Base-by-base conservation (phyloP, 768 basidiomycete species). In the Paxillus rubicundulus region DNA sequence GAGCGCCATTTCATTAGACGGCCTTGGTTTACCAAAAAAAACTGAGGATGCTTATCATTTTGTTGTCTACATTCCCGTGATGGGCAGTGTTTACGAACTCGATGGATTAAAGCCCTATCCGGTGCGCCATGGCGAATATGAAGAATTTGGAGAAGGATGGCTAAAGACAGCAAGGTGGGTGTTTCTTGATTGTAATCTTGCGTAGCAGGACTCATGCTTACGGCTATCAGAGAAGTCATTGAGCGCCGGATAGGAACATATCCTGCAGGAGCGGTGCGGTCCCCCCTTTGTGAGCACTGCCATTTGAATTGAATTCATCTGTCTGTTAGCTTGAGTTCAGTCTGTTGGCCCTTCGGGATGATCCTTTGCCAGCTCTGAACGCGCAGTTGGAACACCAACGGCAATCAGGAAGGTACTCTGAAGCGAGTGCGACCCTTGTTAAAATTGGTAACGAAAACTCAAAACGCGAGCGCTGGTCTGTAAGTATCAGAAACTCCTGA, bases 31-130 rank as follows among this genome's bases (percentile, higher is more conserved):
- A 18, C 81, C 81, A 24, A 87, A 76, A 59, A 83, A 74, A 60
- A 71, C 72, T 4, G 84, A 85, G 64, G 97, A 98, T 61, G 95
- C 95, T 12, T 99, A 96, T 69, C 96, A 99, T 62, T 99, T 98
- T 63, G 86, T 98, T 38, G 87, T 96, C 10, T 99, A 98, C 68
- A 73, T 96, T 44, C 96, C 96, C 4, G 73, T 85, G 39, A 78
- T 85, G 70, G 96, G 90, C 17, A 78, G 80, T 20, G 71, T 99
- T 40, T 98, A 95, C 70, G 96, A 99, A 71, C 78, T 99, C 30
- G 96, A 98, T 63, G 96, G 96, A 10, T 72, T 99, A 58, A 91
- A 93, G 66, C 72, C 76, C 42, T 73, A 78, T 56, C 86, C 96
- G 2, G 82, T 98, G 16, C 81, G 78, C 53, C 97, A 99, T 67